These are phyloP conservation scores for Amesomyces nigricolor DNA, from an alignment of 2,329 filamentous ascomycete species.

Conservation along the genomic window DNA sequence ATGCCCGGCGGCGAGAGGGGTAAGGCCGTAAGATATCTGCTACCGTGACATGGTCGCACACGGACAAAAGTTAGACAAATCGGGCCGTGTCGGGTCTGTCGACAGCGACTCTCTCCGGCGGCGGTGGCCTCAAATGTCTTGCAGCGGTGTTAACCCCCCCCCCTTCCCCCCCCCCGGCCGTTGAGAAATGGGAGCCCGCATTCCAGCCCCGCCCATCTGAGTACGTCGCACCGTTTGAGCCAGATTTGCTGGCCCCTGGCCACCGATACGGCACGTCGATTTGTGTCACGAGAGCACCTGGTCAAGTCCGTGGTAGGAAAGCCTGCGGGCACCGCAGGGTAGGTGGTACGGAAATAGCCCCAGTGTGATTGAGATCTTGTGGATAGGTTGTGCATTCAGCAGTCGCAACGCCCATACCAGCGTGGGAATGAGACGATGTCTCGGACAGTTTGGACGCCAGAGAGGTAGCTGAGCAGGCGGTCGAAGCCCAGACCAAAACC, in stretches of 20 bases:
- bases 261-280: not conserved
- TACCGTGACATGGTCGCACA: conserved; percentile 14
- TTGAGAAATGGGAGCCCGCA: conserved; percentile 4
- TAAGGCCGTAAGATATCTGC: conserved; percentile 27
- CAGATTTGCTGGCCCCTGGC: not conserved
- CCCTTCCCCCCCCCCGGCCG: not conserved
- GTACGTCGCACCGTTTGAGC: not conserved
- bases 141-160: not conserved
- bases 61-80: conserved; percentile 4
- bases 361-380: conserved; percentile 7
- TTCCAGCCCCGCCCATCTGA: not conserved
- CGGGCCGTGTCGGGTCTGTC: conserved; percentile 13
- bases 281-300: conserved; percentile 27
- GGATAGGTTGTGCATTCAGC: conserved; percentile 33
- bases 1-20: not conserved
- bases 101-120: not conserved
- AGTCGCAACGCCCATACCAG: conserved; percentile 60
- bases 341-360: conserved; percentile 10
- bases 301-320: conserved; percentile 36
- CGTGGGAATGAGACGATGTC: conserved; percentile 84
- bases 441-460: conserved; percentile 73
- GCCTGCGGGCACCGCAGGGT: conserved; percentile 33
- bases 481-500: conserved; percentile 91
- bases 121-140: conserved; percentile 2
- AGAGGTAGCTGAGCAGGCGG: conserved; percentile 75